Conservation (phyloP, 2,329 filamentous ascomycete genomes). For the Aspergillus awamori region DNA sequence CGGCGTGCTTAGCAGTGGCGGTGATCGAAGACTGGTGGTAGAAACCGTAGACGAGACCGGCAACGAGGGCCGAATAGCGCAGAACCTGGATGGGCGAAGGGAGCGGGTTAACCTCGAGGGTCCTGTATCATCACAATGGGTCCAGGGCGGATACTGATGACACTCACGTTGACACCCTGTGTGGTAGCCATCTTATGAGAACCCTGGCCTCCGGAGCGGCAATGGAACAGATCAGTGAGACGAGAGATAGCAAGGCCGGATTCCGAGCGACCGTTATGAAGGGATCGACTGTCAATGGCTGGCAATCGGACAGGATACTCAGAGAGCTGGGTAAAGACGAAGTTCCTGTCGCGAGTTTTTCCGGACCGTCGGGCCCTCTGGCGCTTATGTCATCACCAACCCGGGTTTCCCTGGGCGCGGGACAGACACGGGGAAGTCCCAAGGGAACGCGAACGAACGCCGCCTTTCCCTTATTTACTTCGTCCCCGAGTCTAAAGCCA, state of each 20-base stretch:
- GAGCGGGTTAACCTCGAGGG: conserved; percentile 18
- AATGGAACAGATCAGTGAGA: conserved; percentile 41
- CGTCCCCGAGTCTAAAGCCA: background rate
- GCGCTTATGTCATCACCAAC: conserved; percentile 43
- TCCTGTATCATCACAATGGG: conserved; percentile 23
- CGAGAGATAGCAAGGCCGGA: conserved; percentile 30
- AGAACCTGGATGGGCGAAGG: conserved; percentile 68
- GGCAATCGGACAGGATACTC: conserved; percentile 30
- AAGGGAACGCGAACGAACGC: background rate
- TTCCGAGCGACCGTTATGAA: conserved; percentile 35
- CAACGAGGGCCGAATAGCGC: conserved; percentile 90
- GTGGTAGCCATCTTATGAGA: conserved; percentile 61
- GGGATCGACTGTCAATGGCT: conserved; percentile 45
- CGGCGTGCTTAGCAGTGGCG: conserved; percentile 68
- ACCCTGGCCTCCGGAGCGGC: conserved; percentile 47
- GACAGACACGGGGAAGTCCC: conserved; percentile 14
- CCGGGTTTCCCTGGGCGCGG: conserved; percentile 21
- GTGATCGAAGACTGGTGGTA: conserved; percentile 85
- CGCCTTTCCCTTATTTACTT: background rate
- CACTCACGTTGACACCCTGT: conserved; percentile 68
- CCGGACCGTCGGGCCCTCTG: conserved; percentile 37
- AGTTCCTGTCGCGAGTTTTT: conserved; percentile 49
- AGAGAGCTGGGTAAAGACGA: conserved; percentile 35
- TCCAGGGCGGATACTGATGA: conserved; percentile 20
- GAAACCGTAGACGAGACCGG: conserved; percentile 94